A percentile compares a stretch with the other conserved stretches of the same genome.
These are phyloP conservation scores for Lycium barbarum DNA, from an alignment of 257 asterid species.

Conservation along the genomic window DNA sequence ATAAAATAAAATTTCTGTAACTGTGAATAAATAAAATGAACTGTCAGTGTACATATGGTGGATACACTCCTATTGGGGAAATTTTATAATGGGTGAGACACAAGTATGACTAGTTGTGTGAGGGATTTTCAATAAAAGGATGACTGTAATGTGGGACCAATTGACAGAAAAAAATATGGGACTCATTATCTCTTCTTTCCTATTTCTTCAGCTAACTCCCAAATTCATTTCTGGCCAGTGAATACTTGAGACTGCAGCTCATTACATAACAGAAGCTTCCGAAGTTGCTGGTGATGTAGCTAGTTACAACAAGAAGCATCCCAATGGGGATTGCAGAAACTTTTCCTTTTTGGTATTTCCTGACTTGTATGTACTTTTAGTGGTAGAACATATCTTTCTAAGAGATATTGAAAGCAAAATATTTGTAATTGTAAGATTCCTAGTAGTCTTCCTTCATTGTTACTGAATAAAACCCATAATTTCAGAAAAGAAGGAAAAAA, in stretches of 20 bases:
- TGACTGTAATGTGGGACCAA: slow-evolving; percentile 9
- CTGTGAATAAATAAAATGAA: background rate
- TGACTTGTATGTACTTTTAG: background rate
- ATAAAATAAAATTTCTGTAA: background rate
- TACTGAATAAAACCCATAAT: background rate
- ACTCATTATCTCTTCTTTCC: slow-evolving; percentile 15
- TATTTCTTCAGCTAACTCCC: background rate
- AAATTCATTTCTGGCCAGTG: slow-evolving; percentile 16
- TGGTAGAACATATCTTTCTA: slow-evolving; percentile 4
- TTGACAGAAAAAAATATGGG: background rate
- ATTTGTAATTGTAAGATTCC: slow-evolving; percentile 9
- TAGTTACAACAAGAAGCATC: slow-evolving; percentile 16
- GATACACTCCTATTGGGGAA: background rate
- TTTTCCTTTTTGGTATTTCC: slow-evolving; percentile 4
- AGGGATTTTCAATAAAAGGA: background rate
- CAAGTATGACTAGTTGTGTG: background rate
- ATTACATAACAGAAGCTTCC: background rate
- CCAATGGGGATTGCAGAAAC: background rate
- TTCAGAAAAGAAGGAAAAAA: background rate
- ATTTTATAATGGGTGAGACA: slow-evolving; percentile 15
- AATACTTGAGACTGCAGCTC: slow-evolving; percentile 8
- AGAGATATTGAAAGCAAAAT: background rate
- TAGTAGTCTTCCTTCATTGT: background rate
- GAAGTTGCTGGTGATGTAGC: background rate
- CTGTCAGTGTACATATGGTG: background rate